Base-by-base conservation (phyloP, 2,329 filamentous ascomycete species). In the Mollisiaceae sp. region DNA sequence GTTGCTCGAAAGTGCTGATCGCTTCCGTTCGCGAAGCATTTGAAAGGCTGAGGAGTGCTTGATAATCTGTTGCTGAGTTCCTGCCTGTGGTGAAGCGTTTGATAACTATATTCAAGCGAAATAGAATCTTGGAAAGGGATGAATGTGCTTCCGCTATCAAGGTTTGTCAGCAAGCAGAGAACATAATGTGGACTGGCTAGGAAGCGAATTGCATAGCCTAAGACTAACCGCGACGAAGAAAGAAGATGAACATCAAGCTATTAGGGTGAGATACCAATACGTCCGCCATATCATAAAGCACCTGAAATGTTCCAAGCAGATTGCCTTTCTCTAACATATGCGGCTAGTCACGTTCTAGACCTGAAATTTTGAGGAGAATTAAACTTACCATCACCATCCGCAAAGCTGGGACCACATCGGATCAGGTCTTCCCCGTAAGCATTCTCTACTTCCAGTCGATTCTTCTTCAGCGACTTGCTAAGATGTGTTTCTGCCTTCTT, bases 21-120 rank as follows among this genome's bases (percentile, higher is more conserved):
- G 83, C 82, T 59, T 84, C 81, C n/a, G 78, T 65, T 32, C 82
- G 77, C 0, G 82, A 84, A 2, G 79, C 73, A 64, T 80, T 81
- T 3, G 83, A 85, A 35, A 86, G 71, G 6, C 79, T 77, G 65
- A 80, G 74, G 35, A 86, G 77, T 2, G 81, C 81, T 32, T 78
- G 77, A 66, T 82, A 84, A 73, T 84, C 81, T 50, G 83, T 70
- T 35, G 71, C 70, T 1, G 76, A 77, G 41, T 71, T 70, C 54
- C 76, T 72, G 18, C 74, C 72, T 39, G 73, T 75, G 63, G 73
- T 77, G 18, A 77, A 77, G 45, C 77, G 69, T n/a, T 74, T 73
- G 59, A 82, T 72, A 6, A 82, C 72, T 8, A 75, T 76, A 57
- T 77, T 79, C 41, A 86, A 75, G 52, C 77, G 80, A 65, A 77